Evolutionary conservation across 1,284 basidiomycete species (phyloP), one percentile per base, ranked within the genome.

Genomic region (Flammula alnicola): DNA sequence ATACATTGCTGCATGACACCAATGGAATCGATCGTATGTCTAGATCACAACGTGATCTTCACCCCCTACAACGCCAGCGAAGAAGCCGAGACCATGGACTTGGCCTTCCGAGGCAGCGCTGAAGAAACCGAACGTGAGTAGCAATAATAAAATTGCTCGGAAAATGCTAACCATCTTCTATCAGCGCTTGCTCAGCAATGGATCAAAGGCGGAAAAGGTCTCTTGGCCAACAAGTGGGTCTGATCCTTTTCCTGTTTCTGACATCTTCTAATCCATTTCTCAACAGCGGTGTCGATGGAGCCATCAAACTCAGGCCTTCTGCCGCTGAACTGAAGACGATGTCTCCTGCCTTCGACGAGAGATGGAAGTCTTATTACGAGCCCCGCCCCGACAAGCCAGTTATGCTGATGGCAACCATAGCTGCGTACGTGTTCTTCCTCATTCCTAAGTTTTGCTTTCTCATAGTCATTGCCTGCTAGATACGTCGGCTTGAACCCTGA

Each of bases 61-160:
- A 17, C 62, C 2, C 64, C 68, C 0, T 81, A 71, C 52, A 49
- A 70, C 14, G 68, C 72, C 0, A 64, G 67, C 11, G 64, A 74
- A 0, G 71, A 75, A 10, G 66, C 69, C 4, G 65, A 76, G 10
- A 78, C 77, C 0, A 56, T 81, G 52, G 75, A 80, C 51, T 62
- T 63, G 2, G 59, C 82, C 5, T 73, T 75, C 54, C 58, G 63
- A 16, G 71, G 68, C 17, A 63, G 71, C 5, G 58, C 63, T 16
- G 65, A 69, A 7, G 71, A 62, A 5, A 59, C 65, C 11, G 60
- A 69, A 38, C 66, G 76, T 73, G 31, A 42, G 59, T 20, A n/a
- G n/a, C n/a, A n/a, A n/a, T n/a, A n/a, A n/a, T n/a, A n/a, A n/a
- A n/a, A n/a, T n/a, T n/a, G n/a, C n/a, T n/a, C n/a, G n/a, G n/a